Evolutionary conservation across 371 early-diverging fungal species (phyloP).

Genomic region (Lichtheimia ornata): DNA sequence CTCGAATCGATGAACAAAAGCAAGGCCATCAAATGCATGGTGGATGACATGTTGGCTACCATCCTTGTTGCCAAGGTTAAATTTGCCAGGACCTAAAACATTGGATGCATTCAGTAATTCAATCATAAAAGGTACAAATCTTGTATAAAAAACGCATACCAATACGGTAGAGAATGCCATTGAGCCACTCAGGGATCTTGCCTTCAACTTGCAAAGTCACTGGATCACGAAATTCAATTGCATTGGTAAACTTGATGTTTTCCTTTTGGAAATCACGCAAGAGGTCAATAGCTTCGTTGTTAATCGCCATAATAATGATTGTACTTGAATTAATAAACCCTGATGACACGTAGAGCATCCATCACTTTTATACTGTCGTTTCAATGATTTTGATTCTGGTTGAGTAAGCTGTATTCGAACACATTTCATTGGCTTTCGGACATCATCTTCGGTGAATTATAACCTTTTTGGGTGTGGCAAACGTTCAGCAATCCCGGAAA

Average conservation of each 20-base stretch:
- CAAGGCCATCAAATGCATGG: constrained; percentile 48
- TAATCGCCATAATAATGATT: no score
- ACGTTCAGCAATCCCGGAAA: no score
- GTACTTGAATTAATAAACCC: no score
- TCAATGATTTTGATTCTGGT: no score
- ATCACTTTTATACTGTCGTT: no score
- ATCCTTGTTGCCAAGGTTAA: constrained; percentile 26
- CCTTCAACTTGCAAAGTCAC: constrained; percentile 39
- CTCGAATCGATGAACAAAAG: constrained; percentile 37
- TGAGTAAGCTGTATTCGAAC: no score
- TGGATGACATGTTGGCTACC: constrained; percentile 28
- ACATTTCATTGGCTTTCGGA: no score
- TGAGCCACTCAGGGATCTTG: constrained; percentile 37
- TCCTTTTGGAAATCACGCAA: neutral
- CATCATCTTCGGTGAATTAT: no score
- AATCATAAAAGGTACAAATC: neutral
- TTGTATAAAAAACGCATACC: constrained; percentile 17
- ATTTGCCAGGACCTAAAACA: constrained; percentile 35
- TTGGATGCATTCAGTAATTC: neutral
- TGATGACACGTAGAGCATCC: no score
- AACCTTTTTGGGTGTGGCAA: no score
- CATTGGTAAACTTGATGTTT: constrained; percentile 13
- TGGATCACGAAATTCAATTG: constrained; percentile 45
- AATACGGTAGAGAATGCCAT: constrained; percentile 42
- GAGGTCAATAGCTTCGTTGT: no score